These are phyloP conservation scores for Kwoniella mangroviensis DNA, from an alignment of 768 basidiomycete species.

Conservation along the genomic window DNA sequence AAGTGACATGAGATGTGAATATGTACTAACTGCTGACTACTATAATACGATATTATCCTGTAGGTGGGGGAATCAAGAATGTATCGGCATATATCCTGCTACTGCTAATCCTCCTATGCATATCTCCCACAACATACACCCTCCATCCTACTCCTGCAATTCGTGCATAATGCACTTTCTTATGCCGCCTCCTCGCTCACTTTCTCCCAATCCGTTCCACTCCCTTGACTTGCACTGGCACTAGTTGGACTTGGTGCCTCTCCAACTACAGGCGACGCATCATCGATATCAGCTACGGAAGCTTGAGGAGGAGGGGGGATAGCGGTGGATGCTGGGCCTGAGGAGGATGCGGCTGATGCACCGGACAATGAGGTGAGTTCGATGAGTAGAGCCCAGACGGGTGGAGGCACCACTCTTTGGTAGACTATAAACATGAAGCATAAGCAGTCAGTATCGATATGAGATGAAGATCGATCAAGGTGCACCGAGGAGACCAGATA, in stretches of 20 bases:
- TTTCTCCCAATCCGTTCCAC: constrained; percentile 44
- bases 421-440: constrained; percentile 63
- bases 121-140: background rate
- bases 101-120: background rate
- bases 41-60: constrained; percentile 3
- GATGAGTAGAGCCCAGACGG: constrained; percentile 57
- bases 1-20: background rate
- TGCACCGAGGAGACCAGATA: background rate
- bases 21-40: background rate
- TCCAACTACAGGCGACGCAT: constrained; percentile 28
- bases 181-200: constrained; percentile 34
- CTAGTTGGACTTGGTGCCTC: constrained; percentile 32
- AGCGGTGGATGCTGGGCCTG: constrained; percentile 11
- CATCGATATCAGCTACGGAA: constrained; percentile 47
- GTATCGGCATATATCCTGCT: background rate
- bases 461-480: background rate
- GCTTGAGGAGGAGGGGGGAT: constrained; percentile 27
- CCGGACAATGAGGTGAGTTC: constrained; percentile 73
- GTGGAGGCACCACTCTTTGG: constrained; percentile 81
- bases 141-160: background rate
- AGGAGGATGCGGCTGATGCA: constrained; percentile 11
- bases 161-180: background rate
- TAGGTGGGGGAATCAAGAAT: background rate
- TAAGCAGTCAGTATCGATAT: background rate
- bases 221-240: constrained; percentile 25